phyloP scores from a whole-genome alignment of 2,329 filamentous ascomycete genomes.

The Ophiostoma triangulosporum region DNA sequence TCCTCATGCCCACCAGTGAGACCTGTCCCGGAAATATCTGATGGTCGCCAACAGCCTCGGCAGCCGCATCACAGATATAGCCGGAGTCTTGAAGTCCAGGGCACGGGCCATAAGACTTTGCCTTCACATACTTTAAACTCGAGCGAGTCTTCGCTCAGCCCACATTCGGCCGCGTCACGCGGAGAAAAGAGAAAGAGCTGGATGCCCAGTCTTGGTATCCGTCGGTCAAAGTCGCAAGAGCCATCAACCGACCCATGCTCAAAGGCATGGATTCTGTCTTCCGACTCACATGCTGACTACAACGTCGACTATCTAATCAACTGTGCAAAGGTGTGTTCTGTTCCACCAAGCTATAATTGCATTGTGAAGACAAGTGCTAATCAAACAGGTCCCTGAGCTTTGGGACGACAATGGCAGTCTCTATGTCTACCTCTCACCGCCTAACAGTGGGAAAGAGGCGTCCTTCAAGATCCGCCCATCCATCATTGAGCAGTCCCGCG shows the following conservation, averaged over 20 bases:
- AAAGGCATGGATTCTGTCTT: conserved; percentile 39
- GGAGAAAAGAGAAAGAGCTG: conserved; percentile 38
- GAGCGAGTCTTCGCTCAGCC: conserved; percentile 30
- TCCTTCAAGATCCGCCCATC: conserved; percentile 48
- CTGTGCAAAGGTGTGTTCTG: conserved; percentile 37
- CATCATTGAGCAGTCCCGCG: conserved; percentile 38
- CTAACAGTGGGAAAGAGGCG: conserved; percentile 34
- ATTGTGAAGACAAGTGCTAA: not conserved
- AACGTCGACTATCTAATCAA: conserved; percentile 37
- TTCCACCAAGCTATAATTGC: not conserved
- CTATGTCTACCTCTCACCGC: conserved; percentile 43
- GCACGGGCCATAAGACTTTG: not conserved
- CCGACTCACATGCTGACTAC: conserved; percentile 40
- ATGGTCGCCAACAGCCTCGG: not conserved
- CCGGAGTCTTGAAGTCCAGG: not conserved
- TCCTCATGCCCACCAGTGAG: conserved; percentile 9
- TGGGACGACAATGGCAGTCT: conserved; percentile 50
- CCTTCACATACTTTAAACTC: conserved; percentile 22
- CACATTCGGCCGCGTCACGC: conserved; percentile 21
- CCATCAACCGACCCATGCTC: conserved; percentile 8
- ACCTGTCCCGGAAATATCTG: not conserved
- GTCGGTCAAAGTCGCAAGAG: conserved; percentile 34
- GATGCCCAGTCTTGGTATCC: conserved; percentile 31
- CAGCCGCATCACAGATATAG: conserved; percentile 16
- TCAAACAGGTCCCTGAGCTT: conserved; percentile 44